These are phyloP conservation scores for Colletotrichum costaricense DNA, from an alignment of 2,329 filamentous ascomycete species.

Conservation along the genomic window DNA sequence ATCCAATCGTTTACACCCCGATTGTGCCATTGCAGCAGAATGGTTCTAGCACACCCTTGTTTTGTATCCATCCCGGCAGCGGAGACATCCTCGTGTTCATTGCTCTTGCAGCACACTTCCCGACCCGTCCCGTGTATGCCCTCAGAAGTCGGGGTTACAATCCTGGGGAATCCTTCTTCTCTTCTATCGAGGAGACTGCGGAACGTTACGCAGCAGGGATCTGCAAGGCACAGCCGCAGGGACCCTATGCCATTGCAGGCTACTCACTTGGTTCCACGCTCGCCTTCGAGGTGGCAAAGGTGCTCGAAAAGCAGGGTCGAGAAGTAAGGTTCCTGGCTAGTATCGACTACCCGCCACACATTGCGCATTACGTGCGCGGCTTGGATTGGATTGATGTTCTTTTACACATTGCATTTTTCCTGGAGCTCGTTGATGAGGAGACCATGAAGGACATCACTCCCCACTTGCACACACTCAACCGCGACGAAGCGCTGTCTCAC, in stretches of 20 bases:
- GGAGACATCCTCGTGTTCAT: slow-evolving; percentile 54
- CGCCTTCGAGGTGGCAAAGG: slow-evolving; percentile 58
- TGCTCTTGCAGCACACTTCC: slow-evolving; percentile 48
- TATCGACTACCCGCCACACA: slow-evolving; percentile 56
- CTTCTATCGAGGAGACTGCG: slow-evolving; percentile 48
- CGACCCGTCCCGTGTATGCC: slow-evolving; percentile 57
- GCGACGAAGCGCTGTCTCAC: slow-evolving; percentile 21
- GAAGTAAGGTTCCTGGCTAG: slow-evolving; percentile 52
- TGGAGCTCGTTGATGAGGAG: slow-evolving; percentile 46
- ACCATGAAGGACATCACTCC: slow-evolving; percentile 17
- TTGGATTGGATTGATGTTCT: slow-evolving; percentile 47
- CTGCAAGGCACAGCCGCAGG: slow-evolving; percentile 50
- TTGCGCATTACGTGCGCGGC: slow-evolving; percentile 48
- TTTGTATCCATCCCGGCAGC: slow-evolving; percentile 52
- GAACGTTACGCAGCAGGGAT: slow-evolving; percentile 51
- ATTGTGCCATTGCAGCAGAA: slow-evolving; percentile 47
- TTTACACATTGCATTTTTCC: slow-evolving; percentile 48
- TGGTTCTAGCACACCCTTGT: slow-evolving; percentile 49
- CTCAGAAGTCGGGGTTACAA: slow-evolving; percentile 54
- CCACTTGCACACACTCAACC: slow-evolving; percentile 15
- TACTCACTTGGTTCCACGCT: slow-evolving; percentile 58
- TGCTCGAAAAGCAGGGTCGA: slow-evolving; percentile 49
- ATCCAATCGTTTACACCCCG: slow-evolving; percentile 43
- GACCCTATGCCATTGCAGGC: slow-evolving; percentile 59
- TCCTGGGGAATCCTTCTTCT: slow-evolving; percentile 47